A percentile compares a stretch with the other conserved stretches of the same genome.
Conservation (phyloP, 2,329 filamentous ascomycete genomes). For the Penicillium thymicola region DNA sequence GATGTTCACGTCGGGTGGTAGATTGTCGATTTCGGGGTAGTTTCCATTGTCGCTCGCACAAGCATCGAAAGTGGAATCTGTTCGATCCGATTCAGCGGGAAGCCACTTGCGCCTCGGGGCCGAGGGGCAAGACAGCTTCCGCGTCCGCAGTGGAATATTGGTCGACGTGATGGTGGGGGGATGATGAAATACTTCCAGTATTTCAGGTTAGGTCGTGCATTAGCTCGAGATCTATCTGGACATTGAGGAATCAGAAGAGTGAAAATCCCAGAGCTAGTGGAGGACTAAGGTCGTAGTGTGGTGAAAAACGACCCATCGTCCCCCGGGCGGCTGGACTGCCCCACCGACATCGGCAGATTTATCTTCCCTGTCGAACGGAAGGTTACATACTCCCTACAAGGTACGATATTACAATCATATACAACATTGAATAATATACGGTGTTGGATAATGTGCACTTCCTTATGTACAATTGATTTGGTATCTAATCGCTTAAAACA, state of each 20-base stretch:
- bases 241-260: conserved; percentile 5
- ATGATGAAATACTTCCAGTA: conserved; percentile 10
- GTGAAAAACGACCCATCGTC: neutral
- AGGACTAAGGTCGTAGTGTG: neutral
- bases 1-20: conserved; percentile 3
- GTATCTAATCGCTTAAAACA: conserved; percentile 37
- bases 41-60: conserved; percentile 10
- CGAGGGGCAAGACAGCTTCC: conserved; percentile 24
- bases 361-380: neutral
- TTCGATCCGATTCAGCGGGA: conserved; percentile 21
- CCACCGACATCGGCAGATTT: conserved; percentile 4
- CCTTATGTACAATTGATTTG: conserved; percentile 5
- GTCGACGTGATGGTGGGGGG: conserved; percentile 12
- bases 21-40: neutral
- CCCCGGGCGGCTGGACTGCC: neutral
- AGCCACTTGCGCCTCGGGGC: conserved; percentile 21
- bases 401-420: neutral
- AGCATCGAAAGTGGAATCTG: conserved; percentile 7
- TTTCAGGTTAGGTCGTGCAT: conserved; percentile 14
- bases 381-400: neutral
- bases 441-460: neutral
- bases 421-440: neutral
- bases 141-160: conserved; percentile 22
- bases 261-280: neutral
- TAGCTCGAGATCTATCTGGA: conserved; percentile 5